phyloP scores from a whole-genome alignment of 768 basidiomycete species.

The Pholiota microspora region DNA sequence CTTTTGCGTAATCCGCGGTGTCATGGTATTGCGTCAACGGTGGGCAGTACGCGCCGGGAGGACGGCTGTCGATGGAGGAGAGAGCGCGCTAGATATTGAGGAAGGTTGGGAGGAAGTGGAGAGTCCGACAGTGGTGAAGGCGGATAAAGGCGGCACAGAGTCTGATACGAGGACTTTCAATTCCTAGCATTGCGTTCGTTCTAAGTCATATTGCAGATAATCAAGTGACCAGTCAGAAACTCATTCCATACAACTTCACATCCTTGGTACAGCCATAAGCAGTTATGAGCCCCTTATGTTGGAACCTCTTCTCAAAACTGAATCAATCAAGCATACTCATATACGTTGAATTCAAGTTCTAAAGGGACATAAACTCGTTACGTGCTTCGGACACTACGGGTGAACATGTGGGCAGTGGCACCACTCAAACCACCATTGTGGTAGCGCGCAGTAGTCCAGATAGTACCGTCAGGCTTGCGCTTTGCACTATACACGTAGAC shows the following conservation, averaged over 20 bases:
- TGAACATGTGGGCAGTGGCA: not conserved
- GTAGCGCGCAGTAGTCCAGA: slow-evolving; percentile 3
- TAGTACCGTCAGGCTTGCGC: slow-evolving; percentile 3
- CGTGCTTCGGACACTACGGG: not conserved
- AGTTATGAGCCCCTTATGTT: too few relatives aligned
- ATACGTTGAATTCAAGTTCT: not conserved
- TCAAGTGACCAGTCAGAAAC: too few relatives aligned
- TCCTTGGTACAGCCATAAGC: too few relatives aligned
- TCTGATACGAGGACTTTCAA: not conserved
- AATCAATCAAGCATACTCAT: too few relatives aligned
- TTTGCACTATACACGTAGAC: not conserved
- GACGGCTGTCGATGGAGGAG: slow-evolving; percentile 7
- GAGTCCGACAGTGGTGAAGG: not conserved
- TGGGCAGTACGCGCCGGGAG: slow-evolving; percentile 19
- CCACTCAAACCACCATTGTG: slow-evolving; percentile 7
- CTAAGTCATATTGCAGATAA: too few relatives aligned
- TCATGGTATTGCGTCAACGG: slow-evolving; percentile 35
- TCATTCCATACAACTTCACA: too few relatives aligned
- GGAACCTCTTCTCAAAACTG: too few relatives aligned
- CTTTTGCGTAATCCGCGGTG: slow-evolving; percentile 45
- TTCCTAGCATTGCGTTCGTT: too few relatives aligned
- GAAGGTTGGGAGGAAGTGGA: slow-evolving; percentile 47
- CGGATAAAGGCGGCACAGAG: not conserved
- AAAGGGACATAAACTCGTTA: too few relatives aligned
- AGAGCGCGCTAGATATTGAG: slow-evolving; percentile 14